phyloP scores from a whole-genome alignment of 2,329 filamentous ascomycete genomes.

The Diplodia intermedia region DNA sequence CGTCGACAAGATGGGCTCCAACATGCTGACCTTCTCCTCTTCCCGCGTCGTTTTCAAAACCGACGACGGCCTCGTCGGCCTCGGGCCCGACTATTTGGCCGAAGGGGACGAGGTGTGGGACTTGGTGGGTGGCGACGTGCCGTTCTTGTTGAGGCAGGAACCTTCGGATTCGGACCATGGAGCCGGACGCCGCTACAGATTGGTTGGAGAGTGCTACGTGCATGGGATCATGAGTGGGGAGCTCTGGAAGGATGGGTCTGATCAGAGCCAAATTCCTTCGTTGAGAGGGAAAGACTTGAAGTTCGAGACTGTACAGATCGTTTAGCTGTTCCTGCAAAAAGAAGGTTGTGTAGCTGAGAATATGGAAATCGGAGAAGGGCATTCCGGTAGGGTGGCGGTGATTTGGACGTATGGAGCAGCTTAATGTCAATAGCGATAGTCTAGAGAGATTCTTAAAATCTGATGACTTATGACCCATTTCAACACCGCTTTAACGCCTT shows the following conservation, averaged over 20 bases:
- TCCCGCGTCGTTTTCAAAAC: not conserved
- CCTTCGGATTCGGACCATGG: too few relatives aligned
- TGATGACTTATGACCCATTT: too few relatives aligned
- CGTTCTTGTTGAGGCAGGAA: not conserved
- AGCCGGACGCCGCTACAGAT: not conserved
- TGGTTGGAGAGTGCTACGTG: not conserved
- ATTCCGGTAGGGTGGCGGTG: too few relatives aligned
- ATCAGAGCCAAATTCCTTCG: too few relatives aligned
- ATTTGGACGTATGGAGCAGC: too few relatives aligned
- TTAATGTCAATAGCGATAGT: too few relatives aligned
- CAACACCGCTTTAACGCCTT: too few relatives aligned
- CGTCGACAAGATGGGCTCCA: constrained; percentile 1
- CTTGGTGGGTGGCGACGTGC: not conserved
- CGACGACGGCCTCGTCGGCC: not conserved
- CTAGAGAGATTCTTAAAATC: too few relatives aligned
- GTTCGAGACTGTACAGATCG: not conserved
- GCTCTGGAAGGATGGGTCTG: not conserved
- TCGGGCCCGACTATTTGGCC: not conserved
- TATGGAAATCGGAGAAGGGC: too few relatives aligned
- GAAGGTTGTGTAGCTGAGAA: too few relatives aligned
- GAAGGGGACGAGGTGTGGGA: constrained; percentile 10
- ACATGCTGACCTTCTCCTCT: not conserved
- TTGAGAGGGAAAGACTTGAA: not conserved
- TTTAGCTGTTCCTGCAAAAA: not conserved
- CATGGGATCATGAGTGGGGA: not conserved